Percentiles rank a stretch among this genome's conserved stretches.
Conservation (phyloP, 352 stramenopile species). For the Phytopythium cucurbitacearum region DNA sequence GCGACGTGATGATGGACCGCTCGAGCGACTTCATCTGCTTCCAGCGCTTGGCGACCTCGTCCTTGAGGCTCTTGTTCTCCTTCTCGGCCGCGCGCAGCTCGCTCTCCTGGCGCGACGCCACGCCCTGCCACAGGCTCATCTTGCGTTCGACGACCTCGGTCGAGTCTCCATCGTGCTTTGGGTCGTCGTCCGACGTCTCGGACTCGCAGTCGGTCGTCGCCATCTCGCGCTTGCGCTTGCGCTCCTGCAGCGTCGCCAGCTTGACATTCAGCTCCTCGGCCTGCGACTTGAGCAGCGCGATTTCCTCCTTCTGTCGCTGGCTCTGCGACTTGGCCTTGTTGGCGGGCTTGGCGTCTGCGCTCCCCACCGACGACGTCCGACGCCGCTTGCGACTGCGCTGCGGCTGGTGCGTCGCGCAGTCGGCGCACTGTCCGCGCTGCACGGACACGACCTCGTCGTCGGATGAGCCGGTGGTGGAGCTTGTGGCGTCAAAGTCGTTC, state of each 20-base stretch:
- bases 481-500: too few species aligned
- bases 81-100: conserved; percentile 21
- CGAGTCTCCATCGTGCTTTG: too few species aligned
- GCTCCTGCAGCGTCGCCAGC: conserved; percentile 13
- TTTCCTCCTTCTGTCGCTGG: conserved; percentile 31
- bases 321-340: conserved; percentile 22
- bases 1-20: not conserved
- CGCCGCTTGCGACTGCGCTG: conserved; percentile 12
- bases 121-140: conserved; percentile 4
- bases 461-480: not conserved
- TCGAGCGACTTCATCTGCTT: conserved; percentile 23
- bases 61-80: conserved; percentile 36
- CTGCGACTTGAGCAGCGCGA: conserved; percentile 19
- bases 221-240: conserved; percentile 17
- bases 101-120: conserved; percentile 11
- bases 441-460: not conserved
- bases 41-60: conserved; percentile 17
- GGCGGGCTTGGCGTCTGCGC: not conserved
- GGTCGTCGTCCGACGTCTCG: not conserved
- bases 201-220: not conserved
- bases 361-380: not conserved
- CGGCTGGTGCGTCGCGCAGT: not conserved
- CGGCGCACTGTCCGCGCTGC: not conserved
- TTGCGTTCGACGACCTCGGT: too few species aligned
- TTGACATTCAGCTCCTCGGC: conserved; percentile 21